phyloP scores from a whole-genome alignment of 177 flowering plant species.

The Vitis hybrid region DNA sequence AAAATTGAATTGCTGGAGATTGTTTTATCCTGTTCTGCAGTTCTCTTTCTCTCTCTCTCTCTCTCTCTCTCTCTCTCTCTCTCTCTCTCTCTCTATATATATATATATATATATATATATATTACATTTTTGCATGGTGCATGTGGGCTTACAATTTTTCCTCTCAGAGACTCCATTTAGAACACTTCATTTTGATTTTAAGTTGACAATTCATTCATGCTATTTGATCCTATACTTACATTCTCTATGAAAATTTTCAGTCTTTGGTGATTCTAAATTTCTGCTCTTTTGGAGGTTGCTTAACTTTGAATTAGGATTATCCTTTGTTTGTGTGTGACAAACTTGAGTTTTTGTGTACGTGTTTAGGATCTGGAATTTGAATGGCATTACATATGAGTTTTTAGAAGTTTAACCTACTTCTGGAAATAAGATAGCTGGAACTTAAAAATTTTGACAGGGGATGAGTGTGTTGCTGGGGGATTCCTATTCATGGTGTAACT shows the following conservation, averaged over 20 bases:
- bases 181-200: too few species aligned
- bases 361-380: not conserved
- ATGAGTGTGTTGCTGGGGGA: constrained; percentile 3
- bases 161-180: not conserved
- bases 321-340: not conserved
- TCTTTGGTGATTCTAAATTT: not conserved
- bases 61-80: too few species aligned
- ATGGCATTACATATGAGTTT: not conserved
- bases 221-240: too few species aligned
- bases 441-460: not conserved
- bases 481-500: not conserved
- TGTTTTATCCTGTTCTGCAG: too few species aligned
- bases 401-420: not conserved
- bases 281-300: not conserved
- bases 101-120: too few species aligned
- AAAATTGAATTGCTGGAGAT: too few species aligned
- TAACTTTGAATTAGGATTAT: not conserved
- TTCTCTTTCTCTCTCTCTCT: too few species aligned
- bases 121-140: not conserved
- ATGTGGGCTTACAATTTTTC: not conserved
- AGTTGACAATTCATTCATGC: too few species aligned
- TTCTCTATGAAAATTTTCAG: too few species aligned
- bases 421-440: not conserved
- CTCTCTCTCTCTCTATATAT: too few species aligned
- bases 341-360: too few species aligned